Evolutionary conservation across 495 filamentous ascomycete species (phyloP), one percentile per base, ranked within the genome.

Genomic region (Penicillium egyptiacum): DNA sequence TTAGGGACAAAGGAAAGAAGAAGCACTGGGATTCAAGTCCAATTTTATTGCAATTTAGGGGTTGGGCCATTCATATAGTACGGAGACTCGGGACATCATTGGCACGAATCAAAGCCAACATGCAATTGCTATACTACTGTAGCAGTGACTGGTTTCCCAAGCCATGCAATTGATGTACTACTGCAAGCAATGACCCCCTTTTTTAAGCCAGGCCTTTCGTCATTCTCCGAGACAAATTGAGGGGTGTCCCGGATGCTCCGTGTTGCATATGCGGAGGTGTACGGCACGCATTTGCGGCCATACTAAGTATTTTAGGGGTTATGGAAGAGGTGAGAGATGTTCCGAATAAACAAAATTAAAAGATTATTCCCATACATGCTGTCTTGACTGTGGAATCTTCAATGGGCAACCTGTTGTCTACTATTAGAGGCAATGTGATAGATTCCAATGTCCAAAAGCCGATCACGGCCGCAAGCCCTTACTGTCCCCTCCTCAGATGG

Each of bases 1-100:
- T 23, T 17, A 42, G 28, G 23, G 17, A 17, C 40, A 35, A 9
- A 12, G 30, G 16, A 20, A n/a, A 30, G 9, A 30, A 6, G 22
- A 41, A 45, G 17, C 31, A 22, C 41, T 19, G 16, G 4, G 19
- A 4, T 1, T 20, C n/a, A 31, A 33, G n/a, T 16, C 5, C 5
- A 20, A 31, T 20, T 48, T 11, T n/a, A 8, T 33, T 48, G 16
- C 14, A 46, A 55, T 48, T 45, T 56, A 53, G 61, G 66, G 65
- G 60, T 14, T 31, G 26, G 58, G 35, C 23, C 46, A 50, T 63
- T 60, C 55, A 56, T 50, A 56, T 56, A 56, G 41, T 7, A 31
- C n/a, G 28, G 7, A 55, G 31, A 40, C 6, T 37, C 41, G 52
- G 30, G 31, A 4, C 43, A 35, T 35, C 20, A 26, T 30, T 23